phyloP scores from a whole-genome alignment of 768 basidiomycete genomes.

The Rhodotorula kratochvilovae region DNA sequence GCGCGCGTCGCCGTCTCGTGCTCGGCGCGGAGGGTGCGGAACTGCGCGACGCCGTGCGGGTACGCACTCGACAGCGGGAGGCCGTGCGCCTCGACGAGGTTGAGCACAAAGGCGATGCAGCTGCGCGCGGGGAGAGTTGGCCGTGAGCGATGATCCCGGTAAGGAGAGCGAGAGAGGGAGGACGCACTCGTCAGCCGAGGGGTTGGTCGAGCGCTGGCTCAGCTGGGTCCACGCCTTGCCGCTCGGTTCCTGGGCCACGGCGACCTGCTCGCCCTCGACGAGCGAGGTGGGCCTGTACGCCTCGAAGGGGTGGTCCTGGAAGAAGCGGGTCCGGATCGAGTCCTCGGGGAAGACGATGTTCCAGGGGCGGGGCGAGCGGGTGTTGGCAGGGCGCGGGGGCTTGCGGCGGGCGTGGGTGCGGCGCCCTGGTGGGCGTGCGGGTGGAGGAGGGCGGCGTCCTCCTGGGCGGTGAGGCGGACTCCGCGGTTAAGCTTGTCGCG shows the following conservation, averaged over 20 bases:
- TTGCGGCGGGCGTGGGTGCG: slow-evolving; percentile 6
- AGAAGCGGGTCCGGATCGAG: slow-evolving; percentile 80
- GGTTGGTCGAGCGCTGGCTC: slow-evolving; percentile 73
- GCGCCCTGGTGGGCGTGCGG: not conserved
- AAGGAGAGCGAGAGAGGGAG: not conserved
- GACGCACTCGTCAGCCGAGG: slow-evolving; percentile 83
- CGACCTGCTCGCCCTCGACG: slow-evolving; percentile 57
- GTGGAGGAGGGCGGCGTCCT: slow-evolving; percentile 2
- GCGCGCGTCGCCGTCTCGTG: slow-evolving; percentile 70
- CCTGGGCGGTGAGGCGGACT: slow-evolving; percentile 1
- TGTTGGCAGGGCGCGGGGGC: slow-evolving; percentile 16
- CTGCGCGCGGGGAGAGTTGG: slow-evolving; percentile 51
- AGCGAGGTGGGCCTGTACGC: slow-evolving; percentile 74
- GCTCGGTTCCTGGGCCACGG: slow-evolving; percentile 55
- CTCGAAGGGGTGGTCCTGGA: slow-evolving; percentile 93
- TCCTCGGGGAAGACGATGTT: slow-evolving; percentile 78
- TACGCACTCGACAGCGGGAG: slow-evolving; percentile 75
- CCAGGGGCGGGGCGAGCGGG: slow-evolving; percentile 48
- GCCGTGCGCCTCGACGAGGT: slow-evolving; percentile 64
- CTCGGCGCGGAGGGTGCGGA: slow-evolving; percentile 78
- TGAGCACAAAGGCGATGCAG: slow-evolving; percentile 71
- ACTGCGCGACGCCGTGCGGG: slow-evolving; percentile 70
- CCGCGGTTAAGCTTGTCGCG: slow-evolving; percentile 22
- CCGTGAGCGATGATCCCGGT: not conserved
- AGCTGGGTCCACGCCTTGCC: slow-evolving; percentile 72